Conservation (phyloP, 2,329 filamentous ascomycete genomes). For the Diplocarpon mali region DNA sequence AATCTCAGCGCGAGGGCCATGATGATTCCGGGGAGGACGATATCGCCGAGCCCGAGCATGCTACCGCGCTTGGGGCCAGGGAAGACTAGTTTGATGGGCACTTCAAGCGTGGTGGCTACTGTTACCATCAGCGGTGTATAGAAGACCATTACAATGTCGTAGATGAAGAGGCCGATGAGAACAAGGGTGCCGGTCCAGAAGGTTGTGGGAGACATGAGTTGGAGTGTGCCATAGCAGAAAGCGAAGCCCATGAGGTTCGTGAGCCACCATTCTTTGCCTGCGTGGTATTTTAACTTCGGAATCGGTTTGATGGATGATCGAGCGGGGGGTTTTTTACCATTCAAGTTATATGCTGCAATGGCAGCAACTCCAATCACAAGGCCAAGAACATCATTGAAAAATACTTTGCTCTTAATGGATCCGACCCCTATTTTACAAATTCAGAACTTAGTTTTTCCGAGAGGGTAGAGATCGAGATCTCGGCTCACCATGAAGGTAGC, state of each 20-base stretch:
- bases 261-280: conserved; percentile 32
- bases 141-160: conserved; percentile 90
- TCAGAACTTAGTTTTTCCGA: not conserved
- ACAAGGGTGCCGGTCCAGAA: conserved; percentile 74
- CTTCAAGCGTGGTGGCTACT: conserved; percentile 79
- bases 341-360: conserved; percentile 23
- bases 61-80: conserved; percentile 51
- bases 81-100: conserved; percentile 86
- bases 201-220: conserved; percentile 79
- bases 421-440: not conserved
- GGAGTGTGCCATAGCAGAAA: conserved; percentile 73
- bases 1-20: conserved; percentile 83
- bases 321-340: not conserved
- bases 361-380: conserved; percentile 20
- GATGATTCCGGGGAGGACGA: conserved; percentile 85
- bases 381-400: conserved; percentile 23
- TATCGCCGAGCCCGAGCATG: conserved; percentile 90
- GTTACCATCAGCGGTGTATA: conserved; percentile 80
- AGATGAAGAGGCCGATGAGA: conserved; percentile 73
- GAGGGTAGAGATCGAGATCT: not conserved
- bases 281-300: not conserved
- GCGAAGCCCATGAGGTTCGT: conserved; percentile 82
- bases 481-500: conserved; percentile 19
- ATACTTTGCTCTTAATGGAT: conserved; percentile 12
- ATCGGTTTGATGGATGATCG: not conserved